Evolutionary conservation across 2,329 filamentous ascomycete genomes (phyloP), one percentile per base, ranked within the genome.

Genomic region (Nemania abortiva): DNA sequence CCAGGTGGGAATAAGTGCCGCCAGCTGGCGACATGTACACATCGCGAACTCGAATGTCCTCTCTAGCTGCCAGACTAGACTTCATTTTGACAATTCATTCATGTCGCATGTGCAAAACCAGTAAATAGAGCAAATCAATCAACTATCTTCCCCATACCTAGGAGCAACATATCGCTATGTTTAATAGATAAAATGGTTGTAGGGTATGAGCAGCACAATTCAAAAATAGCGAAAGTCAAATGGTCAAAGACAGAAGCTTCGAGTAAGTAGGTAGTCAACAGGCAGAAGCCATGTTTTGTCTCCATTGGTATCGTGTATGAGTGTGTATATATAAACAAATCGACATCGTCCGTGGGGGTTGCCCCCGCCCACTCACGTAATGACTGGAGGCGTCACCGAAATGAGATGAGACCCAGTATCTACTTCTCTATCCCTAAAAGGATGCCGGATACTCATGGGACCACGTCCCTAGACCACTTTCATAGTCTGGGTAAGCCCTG

Each of bases 251-350:
- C 39, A 18, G 39, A 42, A 27, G 24, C 5, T 27, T 5, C 24
- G 24, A 27, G 5, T 27, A 27, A 2, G 39, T 42, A 15, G 15
- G 42, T 45, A 52, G 34, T n/a, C 56, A 59, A 31, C 20, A 22
- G 47, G 55, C 47, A 59, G 39, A 56, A 3, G 6, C 29, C 20
- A 4, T 37, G 20, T 63, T 59, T 60, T 56, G 54, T 69, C 60
- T 63, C 60, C 31, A 24, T 24, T 61, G 64, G 20, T 63, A 50
- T 62, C 47, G 58, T 62, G 42, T 52, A 34, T 68, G 24, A 57
- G 27, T 65, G 42, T 57, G 18, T 64, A 61, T 68, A 70, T 70
- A 70, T 65, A 20, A 68, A 68, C 60, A 65, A 52, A 34, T 64
- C 60, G 42, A 37, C n/a, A 52, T 58, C 37, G 56, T 56, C n/a